phyloP scores from a whole-genome alignment of 2,329 filamentous ascomycete species.

The Dothistroma pini region DNA sequence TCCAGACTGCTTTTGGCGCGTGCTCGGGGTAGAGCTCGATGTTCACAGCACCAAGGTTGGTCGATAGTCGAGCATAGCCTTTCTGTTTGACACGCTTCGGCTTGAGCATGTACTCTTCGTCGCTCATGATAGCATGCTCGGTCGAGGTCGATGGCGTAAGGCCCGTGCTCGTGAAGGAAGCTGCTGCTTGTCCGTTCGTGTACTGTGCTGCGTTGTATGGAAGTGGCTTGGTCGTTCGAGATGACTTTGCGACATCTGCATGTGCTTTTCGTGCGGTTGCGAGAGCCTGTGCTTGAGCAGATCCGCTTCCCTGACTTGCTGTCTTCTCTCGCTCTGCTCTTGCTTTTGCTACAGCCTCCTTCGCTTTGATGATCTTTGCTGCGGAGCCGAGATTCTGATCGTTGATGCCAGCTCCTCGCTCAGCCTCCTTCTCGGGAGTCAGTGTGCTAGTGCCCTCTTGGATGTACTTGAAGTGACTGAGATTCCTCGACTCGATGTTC shows the following conservation, averaged over 20 bases:
- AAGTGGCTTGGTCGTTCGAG: constrained; percentile 37
- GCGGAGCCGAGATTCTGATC: constrained; percentile 71
- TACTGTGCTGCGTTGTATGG: constrained; percentile 85
- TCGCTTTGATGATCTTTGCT: constrained; percentile 82
- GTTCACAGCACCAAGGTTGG: constrained; percentile 78
- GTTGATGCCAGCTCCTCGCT: constrained; percentile 65
- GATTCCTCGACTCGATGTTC: constrained; percentile 75
- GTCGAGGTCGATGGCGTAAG: constrained; percentile 87
- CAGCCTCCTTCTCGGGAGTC: constrained; percentile 66
- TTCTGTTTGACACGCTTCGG: constrained; percentile 84
- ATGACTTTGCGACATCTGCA: constrained; percentile 25
- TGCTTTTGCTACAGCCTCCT: constrained; percentile 88
- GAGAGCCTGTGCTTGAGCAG: constrained; percentile 42
- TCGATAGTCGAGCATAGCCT: constrained; percentile 87
- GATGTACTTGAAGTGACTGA: constrained; percentile 84
- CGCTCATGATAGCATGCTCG: constrained; percentile 78
- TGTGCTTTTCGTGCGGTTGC: constrained; percentile 55
- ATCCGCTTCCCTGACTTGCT: constrained; percentile 17
- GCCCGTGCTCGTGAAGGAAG: constrained; percentile 92
- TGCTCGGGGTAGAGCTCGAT: constrained; percentile 88
- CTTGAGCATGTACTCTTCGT: constrained; percentile 96
- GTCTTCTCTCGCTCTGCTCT: constrained; percentile 62
- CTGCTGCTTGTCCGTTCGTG: constrained; percentile 86
- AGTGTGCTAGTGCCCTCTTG: constrained; percentile 69
- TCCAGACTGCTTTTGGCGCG: constrained; percentile 93